phyloP scores from a whole-genome alignment of 2,329 filamentous ascomycete species.

The Emergomyces orientalis region DNA sequence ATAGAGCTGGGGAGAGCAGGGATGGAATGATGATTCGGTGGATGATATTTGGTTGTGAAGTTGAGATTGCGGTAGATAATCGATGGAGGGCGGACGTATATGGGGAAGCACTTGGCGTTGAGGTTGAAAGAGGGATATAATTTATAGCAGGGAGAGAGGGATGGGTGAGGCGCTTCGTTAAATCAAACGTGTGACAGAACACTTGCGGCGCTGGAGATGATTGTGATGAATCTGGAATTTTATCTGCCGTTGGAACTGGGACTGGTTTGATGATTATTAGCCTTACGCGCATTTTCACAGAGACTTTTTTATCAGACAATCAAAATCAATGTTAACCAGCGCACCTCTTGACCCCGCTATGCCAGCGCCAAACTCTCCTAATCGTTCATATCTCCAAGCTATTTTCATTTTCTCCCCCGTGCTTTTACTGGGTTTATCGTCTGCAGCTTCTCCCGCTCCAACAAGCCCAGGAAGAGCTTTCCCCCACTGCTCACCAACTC shows the following conservation, averaged over 20 bases:
- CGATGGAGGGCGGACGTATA: conserved; percentile 57
- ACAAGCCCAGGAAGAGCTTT: conserved; percentile 70
- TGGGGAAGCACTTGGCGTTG: conserved; percentile 37
- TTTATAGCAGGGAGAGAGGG: conserved; percentile 44
- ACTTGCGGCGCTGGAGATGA: conserved; percentile 24
- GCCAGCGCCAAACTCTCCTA: conserved; percentile 59
- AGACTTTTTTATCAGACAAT: background rate
- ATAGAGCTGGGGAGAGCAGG: conserved; percentile 77
- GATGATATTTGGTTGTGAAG: conserved; percentile 50
- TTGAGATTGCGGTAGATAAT: conserved; percentile 47
- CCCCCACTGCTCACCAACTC: conserved; percentile 69
- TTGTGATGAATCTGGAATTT: conserved; percentile 34
- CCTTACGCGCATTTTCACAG: background rate
- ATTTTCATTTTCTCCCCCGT: conserved; percentile 87
- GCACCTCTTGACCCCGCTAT: conserved; percentile 52
- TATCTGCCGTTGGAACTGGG: conserved; percentile 26
- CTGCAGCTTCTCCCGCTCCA: conserved; percentile 39
- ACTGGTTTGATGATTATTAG: conserved; percentile 21
- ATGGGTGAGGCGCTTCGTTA: conserved; percentile 55
- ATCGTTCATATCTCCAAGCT: conserved; percentile 88
- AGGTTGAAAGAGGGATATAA: conserved; percentile 41
- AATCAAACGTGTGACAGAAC: conserved; percentile 67
- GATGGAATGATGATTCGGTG: conserved; percentile 80
- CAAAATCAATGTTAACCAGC: background rate
- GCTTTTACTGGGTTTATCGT: conserved; percentile 34